Base-by-base conservation (phyloP, 2,329 filamentous ascomycete genomes). In the Trichoderma pleuroti region DNA sequence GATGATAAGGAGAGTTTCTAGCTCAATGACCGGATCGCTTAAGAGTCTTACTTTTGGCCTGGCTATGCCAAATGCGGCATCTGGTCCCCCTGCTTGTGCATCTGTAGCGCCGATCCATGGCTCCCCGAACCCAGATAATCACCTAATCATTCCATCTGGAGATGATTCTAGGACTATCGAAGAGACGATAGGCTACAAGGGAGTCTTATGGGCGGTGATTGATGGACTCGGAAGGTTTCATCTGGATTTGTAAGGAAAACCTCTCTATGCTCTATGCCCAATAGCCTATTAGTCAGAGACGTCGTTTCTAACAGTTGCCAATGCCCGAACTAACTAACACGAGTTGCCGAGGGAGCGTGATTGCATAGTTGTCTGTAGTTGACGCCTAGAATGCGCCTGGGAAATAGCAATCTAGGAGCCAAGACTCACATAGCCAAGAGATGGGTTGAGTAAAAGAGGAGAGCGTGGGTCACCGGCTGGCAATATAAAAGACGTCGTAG, bases 61-160 rank as follows among this genome's bases (percentile, higher is more conserved):
- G n/a, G 42, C 68, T 57, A 64, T 70, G 4, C 68, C 68, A 5
- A 46, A 70, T 28, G 4, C 14, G 34, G 68, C 2, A 46, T 42
- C 26, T 24, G 68, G 68, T 70, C 32, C 36, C 68, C 68, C 46
- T 70, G 68, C 18, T 11, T 14, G 5, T 64, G 68, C 68, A 12
- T 52, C 46, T 21, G 34, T 70, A 64, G 68, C 46, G 59, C 9
- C 52, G 68, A 70, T 64, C 68, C 59, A 63, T 14, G n/a, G 34
- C 42, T n/a, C 14, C 42, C 42, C 26, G 18, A 36, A 26, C 30
- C 21, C 24, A 11, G 28, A 32, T 59, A n/a, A 49, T 52, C 46
- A 24, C 46, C n/a, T 52, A 14, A 52, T 52, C 46, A 24, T 24
- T 12, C 5, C 12, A 14, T 7, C 11, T 24, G 46, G 2, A 52